Evolutionary conservation across 2,329 filamentous ascomycete genomes (phyloP).

Genomic region (Orbilia javanica): DNA sequence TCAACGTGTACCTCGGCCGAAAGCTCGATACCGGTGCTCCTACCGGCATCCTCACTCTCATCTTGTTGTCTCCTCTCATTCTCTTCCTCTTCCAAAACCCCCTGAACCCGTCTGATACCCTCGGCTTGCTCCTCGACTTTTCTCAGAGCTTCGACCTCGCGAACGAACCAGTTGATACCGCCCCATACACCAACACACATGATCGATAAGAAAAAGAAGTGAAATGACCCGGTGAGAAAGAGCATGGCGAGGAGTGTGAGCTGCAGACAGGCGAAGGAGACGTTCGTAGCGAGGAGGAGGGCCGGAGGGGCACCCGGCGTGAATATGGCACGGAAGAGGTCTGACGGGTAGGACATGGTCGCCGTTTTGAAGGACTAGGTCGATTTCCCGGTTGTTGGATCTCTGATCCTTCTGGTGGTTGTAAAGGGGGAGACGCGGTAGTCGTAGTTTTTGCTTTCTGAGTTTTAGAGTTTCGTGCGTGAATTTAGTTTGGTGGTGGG

Average conservation of each 20-base stretch:
- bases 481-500: slow-evolving; percentile 8
- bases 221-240: slow-evolving; percentile 84
- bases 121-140: slow-evolving; percentile 65
- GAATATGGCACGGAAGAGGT: slow-evolving; percentile 93
- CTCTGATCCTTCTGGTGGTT: background rate
- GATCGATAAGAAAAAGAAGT: slow-evolving; percentile 85
- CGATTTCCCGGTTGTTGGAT: background rate
- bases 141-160: slow-evolving; percentile 69
- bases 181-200: slow-evolving; percentile 88
- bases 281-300: slow-evolving; percentile 89
- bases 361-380: background rate
- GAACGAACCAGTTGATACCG: slow-evolving; percentile 96
- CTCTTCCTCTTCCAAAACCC: slow-evolving; percentile 67
- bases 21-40: slow-evolving; percentile 66
- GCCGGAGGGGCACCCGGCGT: slow-evolving; percentile 89
- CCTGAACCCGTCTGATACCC: slow-evolving; percentile 38
- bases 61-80: slow-evolving; percentile 65
- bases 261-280: slow-evolving; percentile 87
- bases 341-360: slow-evolving; percentile 68
- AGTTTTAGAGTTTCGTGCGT: slow-evolving; percentile 21
- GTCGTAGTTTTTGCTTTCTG: no score
- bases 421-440: background rate
- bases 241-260: slow-evolving; percentile 81
- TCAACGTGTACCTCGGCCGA: slow-evolving; percentile 62
- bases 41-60: slow-evolving; percentile 67